Base-by-base conservation (phyloP, 2,329 filamentous ascomycete species). In the Macrophomina phaseolina region DNA sequence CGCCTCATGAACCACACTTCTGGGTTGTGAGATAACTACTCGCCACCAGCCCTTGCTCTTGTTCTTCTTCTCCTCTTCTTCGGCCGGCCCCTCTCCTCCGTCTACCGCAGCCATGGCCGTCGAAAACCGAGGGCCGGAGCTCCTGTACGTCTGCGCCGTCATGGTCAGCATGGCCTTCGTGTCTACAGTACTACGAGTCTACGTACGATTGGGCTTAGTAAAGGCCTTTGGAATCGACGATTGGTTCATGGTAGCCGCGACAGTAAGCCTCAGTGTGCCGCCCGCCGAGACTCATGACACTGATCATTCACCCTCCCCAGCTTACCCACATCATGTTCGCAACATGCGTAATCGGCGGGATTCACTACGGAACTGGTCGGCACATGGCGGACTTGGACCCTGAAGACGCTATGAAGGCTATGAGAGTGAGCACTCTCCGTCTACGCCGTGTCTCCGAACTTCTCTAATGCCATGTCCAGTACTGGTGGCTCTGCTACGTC, bases 181-280 rank as follows among this genome's bases (percentile, higher is more conserved):
- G n/a, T 62, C 58, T 45, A 62, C 45, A 1, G 42, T 51, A 28
- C 55, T 78, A 49, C 69, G 76, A 70, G 73, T 71, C 48, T 75
- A 72, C 65, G 75, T 77, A 28, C 74, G 76, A 7, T 38, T 76
- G 3, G 64, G 65, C 34, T 74, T 78, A 72, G 75, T 78, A 5
- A 77, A 75, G 67, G 74, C 73, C 3, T 78, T 76, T 68, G 76
- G 76, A 2, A 36, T 72, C n/a, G 76, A 78, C 66, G 76, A 78
- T 64, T 78, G 73, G 70, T 68, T 78, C 9, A 78, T 78, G 76
- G 70, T 62, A n/a, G 58, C 58, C 11, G 58, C 32, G 46, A 49
- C 58, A 30, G 58, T 62, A 62, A 7, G 58, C 46, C 32, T 3
- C 14, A 46, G 11, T 14, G 11, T n/a, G 23, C 3, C 14, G 6